Evolutionary conservation across 2,329 filamentous ascomycete species (phyloP).

Genomic region (Talaromyces sp.): DNA sequence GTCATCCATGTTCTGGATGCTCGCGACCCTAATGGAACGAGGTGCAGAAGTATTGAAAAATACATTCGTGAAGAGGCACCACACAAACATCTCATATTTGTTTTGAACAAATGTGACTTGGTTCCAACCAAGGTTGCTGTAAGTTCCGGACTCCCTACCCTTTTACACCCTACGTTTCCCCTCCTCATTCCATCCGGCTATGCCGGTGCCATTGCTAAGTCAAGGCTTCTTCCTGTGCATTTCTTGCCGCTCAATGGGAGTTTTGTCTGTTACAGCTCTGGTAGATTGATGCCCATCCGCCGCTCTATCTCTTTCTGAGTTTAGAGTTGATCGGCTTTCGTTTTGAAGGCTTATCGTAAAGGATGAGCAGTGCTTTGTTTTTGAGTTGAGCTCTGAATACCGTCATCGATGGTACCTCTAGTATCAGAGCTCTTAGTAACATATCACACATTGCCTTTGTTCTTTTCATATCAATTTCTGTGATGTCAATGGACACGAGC

Average conservation of each 20-base stretch:
- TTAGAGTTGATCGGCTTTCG: slow-evolving; percentile 71
- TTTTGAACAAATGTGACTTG: slow-evolving; percentile 88
- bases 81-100: slow-evolving; percentile 91
- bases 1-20: slow-evolving; percentile 93
- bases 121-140: slow-evolving; percentile 91
- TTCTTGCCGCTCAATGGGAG: slow-evolving; percentile 66
- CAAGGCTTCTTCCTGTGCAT: slow-evolving; percentile 70
- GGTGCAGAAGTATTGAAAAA: slow-evolving; percentile 87
- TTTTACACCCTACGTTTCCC: slow-evolving; percentile 10
- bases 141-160: slow-evolving; percentile 55
- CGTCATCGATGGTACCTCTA: slow-evolving; percentile 55
- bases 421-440: slow-evolving; percentile 97
- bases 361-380: slow-evolving; percentile 78
- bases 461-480: slow-evolving; percentile 21
- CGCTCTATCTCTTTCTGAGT: slow-evolving; percentile 63
- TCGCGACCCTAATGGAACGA: slow-evolving; percentile 82
- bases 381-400: slow-evolving; percentile 90
- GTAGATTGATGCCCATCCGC: slow-evolving; percentile 83
- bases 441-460: slow-evolving; percentile 74
- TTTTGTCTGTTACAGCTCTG: slow-evolving; percentile 97
- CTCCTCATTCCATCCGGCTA: slow-evolving; percentile 26
- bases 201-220: slow-evolving; percentile 70
- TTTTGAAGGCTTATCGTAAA: slow-evolving; percentile 83
- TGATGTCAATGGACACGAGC: slow-evolving; percentile 28
- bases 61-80: slow-evolving; percentile 90